Evolutionary conservation across 2,329 filamentous ascomycete species (phyloP).

Genomic region (Davidsoniella neocaledoniae): DNA sequence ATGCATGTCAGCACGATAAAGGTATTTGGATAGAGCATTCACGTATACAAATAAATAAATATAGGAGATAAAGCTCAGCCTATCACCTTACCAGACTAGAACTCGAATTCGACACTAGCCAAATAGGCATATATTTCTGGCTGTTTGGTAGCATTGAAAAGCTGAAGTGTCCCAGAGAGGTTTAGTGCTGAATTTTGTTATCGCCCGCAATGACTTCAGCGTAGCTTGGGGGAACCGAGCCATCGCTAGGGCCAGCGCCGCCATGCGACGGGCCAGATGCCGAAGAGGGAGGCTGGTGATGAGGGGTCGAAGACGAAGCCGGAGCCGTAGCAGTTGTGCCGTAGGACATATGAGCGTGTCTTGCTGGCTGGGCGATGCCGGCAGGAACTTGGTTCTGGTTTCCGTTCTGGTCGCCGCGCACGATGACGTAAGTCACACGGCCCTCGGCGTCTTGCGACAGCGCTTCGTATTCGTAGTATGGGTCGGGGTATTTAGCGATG

Average conservation of each 20-base stretch:
- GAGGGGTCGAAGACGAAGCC: slow-evolving; percentile 16
- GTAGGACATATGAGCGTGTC: slow-evolving; percentile 28
- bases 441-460: slow-evolving; percentile 40
- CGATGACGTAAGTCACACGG: slow-evolving; percentile 64
- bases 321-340: slow-evolving; percentile 23
- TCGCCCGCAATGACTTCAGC: slow-evolving; percentile 80
- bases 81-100: too few species aligned
- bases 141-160: too few species aligned
- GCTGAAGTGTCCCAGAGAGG: too few species aligned
- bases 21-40: too few species aligned
- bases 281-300: slow-evolving; percentile 19
- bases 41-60: too few species aligned
- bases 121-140: too few species aligned
- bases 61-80: too few species aligned
- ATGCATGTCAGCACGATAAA: too few species aligned
- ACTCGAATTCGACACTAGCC: too few species aligned
- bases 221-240: slow-evolving; percentile 61
- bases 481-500: slow-evolving; percentile 75
- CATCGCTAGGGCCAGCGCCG: slow-evolving; percentile 23
- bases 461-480: slow-evolving; percentile 51
- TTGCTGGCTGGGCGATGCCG: slow-evolving; percentile 16
- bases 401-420: slow-evolving; percentile 26
- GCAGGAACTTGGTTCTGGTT: slow-evolving; percentile 26
- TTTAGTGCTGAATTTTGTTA: slow-evolving; percentile 59
- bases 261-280: slow-evolving; percentile 25